phyloP scores from a whole-genome alignment of 1,284 basidiomycete species.

The Fomitopsis palustris region DNA sequence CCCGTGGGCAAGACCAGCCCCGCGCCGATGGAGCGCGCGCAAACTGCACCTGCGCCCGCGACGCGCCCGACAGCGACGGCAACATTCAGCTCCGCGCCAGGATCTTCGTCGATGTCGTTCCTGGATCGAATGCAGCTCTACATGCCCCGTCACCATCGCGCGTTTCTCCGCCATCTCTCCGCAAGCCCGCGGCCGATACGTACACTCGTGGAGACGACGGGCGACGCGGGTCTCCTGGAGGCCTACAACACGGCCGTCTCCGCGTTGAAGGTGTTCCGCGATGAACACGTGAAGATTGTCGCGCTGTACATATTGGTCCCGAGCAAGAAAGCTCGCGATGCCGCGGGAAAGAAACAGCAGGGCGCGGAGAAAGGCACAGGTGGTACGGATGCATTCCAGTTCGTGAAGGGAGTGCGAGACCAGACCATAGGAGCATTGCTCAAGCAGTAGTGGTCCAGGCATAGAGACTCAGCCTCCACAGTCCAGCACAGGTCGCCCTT shows the following conservation, averaged over 20 bases:
- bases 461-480: background rate
- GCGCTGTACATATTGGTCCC: slow-evolving; percentile 82
- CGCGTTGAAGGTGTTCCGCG: slow-evolving; percentile 78
- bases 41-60: background rate
- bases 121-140: slow-evolving; percentile 82
- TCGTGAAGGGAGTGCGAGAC: slow-evolving; percentile 78
- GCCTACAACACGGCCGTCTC: slow-evolving; percentile 76
- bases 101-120: slow-evolving; percentile 43
- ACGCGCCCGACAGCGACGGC: slow-evolving; percentile 11
- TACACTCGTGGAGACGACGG: slow-evolving; percentile 39
- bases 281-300: slow-evolving; percentile 87
- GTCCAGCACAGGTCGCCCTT: background rate
- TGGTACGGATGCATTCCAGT: slow-evolving; percentile 79
- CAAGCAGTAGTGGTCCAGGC: background rate
- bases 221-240: slow-evolving; percentile 36
- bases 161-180: slow-evolving; percentile 83
- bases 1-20: slow-evolving; percentile 24
- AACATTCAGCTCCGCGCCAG: slow-evolving; percentile 15
- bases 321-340: slow-evolving; percentile 30
- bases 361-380: slow-evolving; percentile 71
- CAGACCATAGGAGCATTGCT: slow-evolving; percentile 54
- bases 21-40: slow-evolving; percentile 17
- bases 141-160: slow-evolving; percentile 90
- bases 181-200: slow-evolving; percentile 57
- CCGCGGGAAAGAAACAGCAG: slow-evolving; percentile 16